phyloP scores from a whole-genome alignment of 2,329 filamentous ascomycete species.

The Aspergillus quadricinctus region DNA sequence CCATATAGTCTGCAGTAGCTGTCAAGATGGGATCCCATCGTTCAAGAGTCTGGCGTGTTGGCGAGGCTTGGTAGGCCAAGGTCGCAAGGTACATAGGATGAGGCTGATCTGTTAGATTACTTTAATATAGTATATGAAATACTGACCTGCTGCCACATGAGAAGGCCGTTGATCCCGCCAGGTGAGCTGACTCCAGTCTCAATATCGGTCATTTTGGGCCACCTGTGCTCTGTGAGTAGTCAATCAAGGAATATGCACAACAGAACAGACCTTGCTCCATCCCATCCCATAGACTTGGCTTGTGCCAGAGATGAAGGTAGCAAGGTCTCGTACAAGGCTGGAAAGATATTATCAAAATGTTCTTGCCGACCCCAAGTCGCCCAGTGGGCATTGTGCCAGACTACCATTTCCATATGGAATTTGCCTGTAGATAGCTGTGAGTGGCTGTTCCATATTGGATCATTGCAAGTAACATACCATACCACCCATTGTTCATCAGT shows the following conservation, averaged over 20 bases:
- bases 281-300: slow-evolving; percentile 11
- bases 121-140: no score
- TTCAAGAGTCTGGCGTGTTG: slow-evolving; percentile 3
- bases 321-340: slow-evolving; percentile 6
- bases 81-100: slow-evolving; percentile 13
- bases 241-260: background rate
- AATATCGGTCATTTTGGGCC: slow-evolving; percentile 15
- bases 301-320: slow-evolving; percentile 6
- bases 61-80: slow-evolving; percentile 9
- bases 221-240: background rate
- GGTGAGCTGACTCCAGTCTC: slow-evolving; percentile 12
- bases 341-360: slow-evolving; percentile 10
- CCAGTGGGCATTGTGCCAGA: slow-evolving; percentile 16
- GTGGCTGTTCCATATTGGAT: background rate
- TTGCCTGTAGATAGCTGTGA: slow-evolving; percentile 1
- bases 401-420: slow-evolving; percentile 16
- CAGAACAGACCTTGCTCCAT: slow-evolving; percentile 6
- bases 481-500: slow-evolving; percentile 16
- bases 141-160: slow-evolving; percentile 13
- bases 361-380: slow-evolving; percentile 13
- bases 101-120: slow-evolving; percentile 1
- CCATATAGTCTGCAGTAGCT: slow-evolving; percentile 12
- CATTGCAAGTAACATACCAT: slow-evolving; percentile 2
- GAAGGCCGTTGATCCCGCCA: slow-evolving; percentile 11
- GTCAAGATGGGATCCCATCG: slow-evolving; percentile 11